Evolutionary conservation across 2,329 filamentous ascomycete species (phyloP).

Genomic region (Aspergillus neotritici): DNA sequence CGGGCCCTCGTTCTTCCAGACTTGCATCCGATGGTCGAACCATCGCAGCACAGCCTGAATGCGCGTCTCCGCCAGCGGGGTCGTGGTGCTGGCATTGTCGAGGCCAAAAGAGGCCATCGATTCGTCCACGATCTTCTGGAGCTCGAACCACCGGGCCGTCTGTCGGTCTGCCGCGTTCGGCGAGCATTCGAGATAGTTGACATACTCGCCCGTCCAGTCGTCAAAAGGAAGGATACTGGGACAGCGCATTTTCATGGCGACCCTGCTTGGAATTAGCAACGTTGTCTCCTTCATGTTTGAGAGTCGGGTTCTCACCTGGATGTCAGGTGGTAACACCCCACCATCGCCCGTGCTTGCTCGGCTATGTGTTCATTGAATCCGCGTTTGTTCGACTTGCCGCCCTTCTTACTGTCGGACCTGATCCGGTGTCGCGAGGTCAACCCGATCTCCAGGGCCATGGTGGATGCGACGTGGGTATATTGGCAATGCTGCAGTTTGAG

Average conservation of each 20-base stretch:
- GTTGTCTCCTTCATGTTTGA: neutral
- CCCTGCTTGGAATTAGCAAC: constrained; percentile 16
- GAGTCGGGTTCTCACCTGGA: constrained; percentile 21
- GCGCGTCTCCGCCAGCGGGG: constrained; percentile 28
- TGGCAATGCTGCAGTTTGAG: constrained; percentile 48
- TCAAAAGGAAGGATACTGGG: constrained; percentile 33
- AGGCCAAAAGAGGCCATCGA: constrained; percentile 32
- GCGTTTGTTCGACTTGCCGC: constrained; percentile 9
- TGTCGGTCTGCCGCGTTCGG: constrained; percentile 27
- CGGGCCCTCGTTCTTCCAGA: constrained; percentile 26
- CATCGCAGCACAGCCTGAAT: constrained; percentile 31
- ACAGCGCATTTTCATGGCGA: constrained; percentile 34
- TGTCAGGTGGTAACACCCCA: constrained; percentile 31
- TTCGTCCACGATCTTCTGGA: constrained; percentile 32
- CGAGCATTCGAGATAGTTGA: constrained; percentile 26
- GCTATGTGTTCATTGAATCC: constrained; percentile 27
- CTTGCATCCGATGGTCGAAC: constrained; percentile 33
- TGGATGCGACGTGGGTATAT: constrained; percentile 48
- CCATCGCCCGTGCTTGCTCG: constrained; percentile 29
- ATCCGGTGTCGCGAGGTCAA: constrained; percentile 28
- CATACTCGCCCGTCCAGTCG: constrained; percentile 32
- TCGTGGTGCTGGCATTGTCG: constrained; percentile 30
- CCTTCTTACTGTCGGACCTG: constrained; percentile 11
- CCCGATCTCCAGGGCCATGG: constrained; percentile 46
- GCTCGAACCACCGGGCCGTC: constrained; percentile 30